These are phyloP conservation scores for Ganoderma boninense DNA, from an alignment of 1,284 basidiomycete species.

Conservation along the genomic window DNA sequence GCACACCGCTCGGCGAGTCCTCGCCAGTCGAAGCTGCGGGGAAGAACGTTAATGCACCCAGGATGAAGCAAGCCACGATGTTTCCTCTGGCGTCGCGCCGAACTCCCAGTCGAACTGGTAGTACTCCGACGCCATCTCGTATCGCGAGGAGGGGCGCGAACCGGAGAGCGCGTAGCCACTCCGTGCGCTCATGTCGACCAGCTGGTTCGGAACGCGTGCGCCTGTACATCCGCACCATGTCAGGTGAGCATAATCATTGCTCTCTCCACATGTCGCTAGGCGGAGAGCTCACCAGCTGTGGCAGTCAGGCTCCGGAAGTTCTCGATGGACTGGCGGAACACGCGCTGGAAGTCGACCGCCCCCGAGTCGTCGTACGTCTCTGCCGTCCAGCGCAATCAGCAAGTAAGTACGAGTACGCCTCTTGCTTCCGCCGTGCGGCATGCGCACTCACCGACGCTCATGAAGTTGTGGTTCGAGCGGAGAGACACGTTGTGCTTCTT, in stretches of 20 bases:
- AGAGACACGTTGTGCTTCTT: slow-evolving; percentile 63
- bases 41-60: slow-evolving; percentile 49
- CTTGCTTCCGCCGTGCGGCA: background rate
- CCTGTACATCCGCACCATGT: slow-evolving; percentile 41
- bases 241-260: background rate
- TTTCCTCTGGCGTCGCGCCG: slow-evolving; percentile 61
- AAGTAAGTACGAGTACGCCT: too few relatives aligned
- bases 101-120: slow-evolving; percentile 63
- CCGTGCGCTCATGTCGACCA: slow-evolving; percentile 58
- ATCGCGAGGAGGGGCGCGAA: slow-evolving; percentile 50
- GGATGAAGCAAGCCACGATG: slow-evolving; percentile 62
- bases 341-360: slow-evolving; percentile 53
- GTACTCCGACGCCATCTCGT: slow-evolving; percentile 61
- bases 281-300: slow-evolving; percentile 47
- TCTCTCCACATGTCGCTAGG: too few relatives aligned
- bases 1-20: slow-evolving; percentile 22
- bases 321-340: slow-evolving; percentile 49
- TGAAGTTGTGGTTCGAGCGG: slow-evolving; percentile 54
- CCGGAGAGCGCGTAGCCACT: slow-evolving; percentile 58
- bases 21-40: slow-evolving; percentile 28
- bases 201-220: slow-evolving; percentile 47
- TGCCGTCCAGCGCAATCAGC: slow-evolving; percentile 32
- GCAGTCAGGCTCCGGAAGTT: slow-evolving; percentile 51
- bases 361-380: slow-evolving; percentile 63
- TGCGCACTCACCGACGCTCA: slow-evolving; percentile 55